Evolutionary conservation across 768 basidiomycete genomes (phyloP).

Genomic region (Dioszegia crocea): DNA sequence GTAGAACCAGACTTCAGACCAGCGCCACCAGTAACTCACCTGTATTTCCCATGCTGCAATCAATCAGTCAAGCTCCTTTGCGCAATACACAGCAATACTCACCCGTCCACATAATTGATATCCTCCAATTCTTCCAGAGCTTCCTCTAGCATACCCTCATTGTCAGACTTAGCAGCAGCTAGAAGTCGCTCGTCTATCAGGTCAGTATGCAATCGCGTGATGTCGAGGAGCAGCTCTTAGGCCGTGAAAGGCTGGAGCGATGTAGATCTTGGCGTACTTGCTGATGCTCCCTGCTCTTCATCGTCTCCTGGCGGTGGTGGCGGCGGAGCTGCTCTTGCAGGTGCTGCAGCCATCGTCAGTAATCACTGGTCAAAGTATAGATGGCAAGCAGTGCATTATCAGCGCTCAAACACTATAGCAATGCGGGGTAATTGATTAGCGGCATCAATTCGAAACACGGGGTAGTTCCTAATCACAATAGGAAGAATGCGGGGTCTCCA

Average conservation of each 20-base stretch:
- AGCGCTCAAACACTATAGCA: no score
- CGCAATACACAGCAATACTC: conserved; percentile 42
- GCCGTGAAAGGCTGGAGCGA: no score
- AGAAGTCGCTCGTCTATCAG: conserved; percentile 68
- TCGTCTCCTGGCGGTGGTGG: conserved; percentile 29
- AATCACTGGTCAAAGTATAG: background rate
- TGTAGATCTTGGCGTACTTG: conserved; percentile 16
- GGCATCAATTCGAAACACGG: conserved; percentile 5
- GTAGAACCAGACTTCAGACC: background rate
- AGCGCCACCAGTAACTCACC: conserved; percentile 53
- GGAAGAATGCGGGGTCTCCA: background rate
- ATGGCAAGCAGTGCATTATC: no score
- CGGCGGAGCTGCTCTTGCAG: conserved; percentile 34
- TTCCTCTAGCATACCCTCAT: conserved; percentile 64
- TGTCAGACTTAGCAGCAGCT: conserved; percentile 68
- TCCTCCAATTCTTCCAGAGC: conserved; percentile 59
- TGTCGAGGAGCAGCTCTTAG: background rate
- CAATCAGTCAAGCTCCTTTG: background rate
- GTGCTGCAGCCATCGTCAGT: conserved; percentile 20
- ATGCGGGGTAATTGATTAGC: background rate
- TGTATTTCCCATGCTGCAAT: conserved; percentile 65
- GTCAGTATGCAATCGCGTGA: background rate
- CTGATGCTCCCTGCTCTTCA: conserved; percentile 34
- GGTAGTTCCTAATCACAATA: background rate
- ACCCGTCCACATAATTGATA: conserved; percentile 77